Conservation (phyloP, 768 basidiomycete genomes). For the Atractiella rhizophila region DNA sequence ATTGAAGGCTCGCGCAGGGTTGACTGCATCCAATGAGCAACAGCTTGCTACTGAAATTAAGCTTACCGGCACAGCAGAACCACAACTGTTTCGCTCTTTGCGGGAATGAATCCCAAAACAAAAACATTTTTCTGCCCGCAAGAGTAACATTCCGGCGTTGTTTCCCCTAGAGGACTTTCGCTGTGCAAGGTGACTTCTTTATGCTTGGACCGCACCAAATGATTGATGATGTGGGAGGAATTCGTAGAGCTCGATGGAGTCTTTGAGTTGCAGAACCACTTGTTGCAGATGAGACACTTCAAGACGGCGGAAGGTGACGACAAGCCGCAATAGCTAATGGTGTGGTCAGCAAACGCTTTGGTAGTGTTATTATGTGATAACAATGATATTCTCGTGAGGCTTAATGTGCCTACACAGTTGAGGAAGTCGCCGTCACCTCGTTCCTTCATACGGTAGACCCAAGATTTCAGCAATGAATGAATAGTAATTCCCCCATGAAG, state of each 20-base stretch:
- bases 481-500: no score
- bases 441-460: no score
- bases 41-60: not conserved
- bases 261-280: conserved; percentile 97
- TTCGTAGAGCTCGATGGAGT: conserved; percentile 62
- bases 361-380: conserved; percentile 10
- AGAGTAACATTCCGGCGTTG: conserved; percentile 94
- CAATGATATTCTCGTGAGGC: no score
- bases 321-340: conserved; percentile 80
- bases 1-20: conserved; percentile 76
- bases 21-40: conserved; percentile 32
- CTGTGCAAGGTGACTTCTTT: conserved; percentile 94
- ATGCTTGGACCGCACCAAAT: conserved; percentile 94
- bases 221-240: conserved; percentile 95
- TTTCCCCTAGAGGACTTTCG: conserved; percentile 85
- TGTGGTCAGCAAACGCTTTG: conserved; percentile 1
- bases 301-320: conserved; percentile 93
- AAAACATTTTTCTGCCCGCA: conserved; percentile 99
- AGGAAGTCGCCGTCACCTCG: no score
- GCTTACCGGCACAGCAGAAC: conserved; percentile 82
- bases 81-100: conserved; percentile 95
- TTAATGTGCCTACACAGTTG: no score
- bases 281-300: conserved; percentile 69
- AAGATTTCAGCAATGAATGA: no score
- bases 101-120: conserved; percentile 96